Evolutionary conservation across 2,329 filamentous ascomycete genomes (phyloP).

Genomic region (Juglanconis oblonga): DNA sequence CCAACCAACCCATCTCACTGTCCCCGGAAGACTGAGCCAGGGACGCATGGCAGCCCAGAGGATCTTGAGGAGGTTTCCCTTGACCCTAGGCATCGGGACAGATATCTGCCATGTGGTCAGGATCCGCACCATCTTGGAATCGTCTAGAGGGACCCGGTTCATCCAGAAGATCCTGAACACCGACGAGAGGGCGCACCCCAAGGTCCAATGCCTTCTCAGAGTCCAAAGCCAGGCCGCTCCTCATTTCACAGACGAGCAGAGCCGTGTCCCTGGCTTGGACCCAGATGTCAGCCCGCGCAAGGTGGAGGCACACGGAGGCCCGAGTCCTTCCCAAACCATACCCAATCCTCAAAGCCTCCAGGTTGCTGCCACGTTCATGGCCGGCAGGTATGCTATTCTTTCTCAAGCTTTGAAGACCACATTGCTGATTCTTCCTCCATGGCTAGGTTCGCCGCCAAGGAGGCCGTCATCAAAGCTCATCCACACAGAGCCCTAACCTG

Average conservation of each 20-base stretch:
- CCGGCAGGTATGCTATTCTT: conserved; percentile 37
- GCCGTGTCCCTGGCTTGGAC: background rate
- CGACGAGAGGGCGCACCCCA: conserved; percentile 32
- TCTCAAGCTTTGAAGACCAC: background rate
- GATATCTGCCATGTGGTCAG: conserved; percentile 73
- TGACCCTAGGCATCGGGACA: conserved; percentile 68
- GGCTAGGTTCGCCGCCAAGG: conserved; percentile 67
- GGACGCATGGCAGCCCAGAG: conserved; percentile 8
- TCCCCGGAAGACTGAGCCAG: background rate
- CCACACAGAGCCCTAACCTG: conserved; percentile 56
- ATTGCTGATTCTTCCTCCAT: background rate
- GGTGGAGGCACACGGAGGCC: background rate
- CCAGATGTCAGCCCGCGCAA: background rate
- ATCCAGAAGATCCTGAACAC: conserved; percentile 45
- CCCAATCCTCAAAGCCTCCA: conserved; percentile 26
- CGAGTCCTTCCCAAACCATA: conserved; percentile 1
- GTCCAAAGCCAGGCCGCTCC: background rate
- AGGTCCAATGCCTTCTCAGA: conserved; percentile 7
- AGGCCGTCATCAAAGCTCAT: conserved; percentile 72
- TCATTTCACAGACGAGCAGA: background rate
- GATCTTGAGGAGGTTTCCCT: conserved; percentile 48
- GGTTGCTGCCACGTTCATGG: conserved; percentile 39
- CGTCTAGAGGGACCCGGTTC: conserved; percentile 41
- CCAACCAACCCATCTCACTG: background rate
- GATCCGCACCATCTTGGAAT: conserved; percentile 56